Evolutionary conservation across 306 rosid genomes (phyloP).

Genomic region (Trifolium fragiferum): DNA sequence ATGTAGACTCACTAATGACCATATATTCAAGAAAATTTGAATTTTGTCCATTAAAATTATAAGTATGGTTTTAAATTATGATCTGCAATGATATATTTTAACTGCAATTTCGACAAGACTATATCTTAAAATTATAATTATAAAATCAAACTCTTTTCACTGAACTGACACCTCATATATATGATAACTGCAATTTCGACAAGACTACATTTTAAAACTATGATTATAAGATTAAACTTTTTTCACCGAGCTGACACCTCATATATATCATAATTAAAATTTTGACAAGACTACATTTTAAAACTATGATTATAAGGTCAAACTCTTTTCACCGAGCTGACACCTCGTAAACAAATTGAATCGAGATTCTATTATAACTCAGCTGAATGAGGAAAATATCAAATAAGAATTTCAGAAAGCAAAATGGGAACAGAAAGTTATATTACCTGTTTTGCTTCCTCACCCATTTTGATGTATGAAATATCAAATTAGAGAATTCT

Average conservation of each 20-base stretch:
- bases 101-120: neutral
- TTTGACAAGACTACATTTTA: neutral
- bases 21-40: too few species aligned
- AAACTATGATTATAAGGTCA: neutral
- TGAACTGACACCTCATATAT: neutral
- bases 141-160: neutral
- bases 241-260: neutral
- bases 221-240: neutral
- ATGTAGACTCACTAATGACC: too few species aligned
- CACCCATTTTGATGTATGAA: conserved; percentile 62
- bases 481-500: conserved; percentile 30
- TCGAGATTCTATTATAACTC: neutral
- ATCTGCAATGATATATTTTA: too few species aligned
- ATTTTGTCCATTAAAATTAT: too few species aligned
- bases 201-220: neutral
- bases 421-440: conserved; percentile 29
- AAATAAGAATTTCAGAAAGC: conserved; percentile 15
- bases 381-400: neutral
- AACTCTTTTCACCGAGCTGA: neutral
- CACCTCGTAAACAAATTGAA: neutral
- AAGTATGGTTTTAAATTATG: too few species aligned
- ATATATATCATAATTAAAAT: too few species aligned
- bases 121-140: neutral
- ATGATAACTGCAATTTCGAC: too few species aligned
- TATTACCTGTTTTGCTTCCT: conserved; percentile 71